Percentiles rank a stretch among this genome's conserved stretches.
Evolutionary conservation across 2,329 filamentous ascomycete genomes (phyloP).

Genomic region (Cladophialophora yegresii): DNA sequence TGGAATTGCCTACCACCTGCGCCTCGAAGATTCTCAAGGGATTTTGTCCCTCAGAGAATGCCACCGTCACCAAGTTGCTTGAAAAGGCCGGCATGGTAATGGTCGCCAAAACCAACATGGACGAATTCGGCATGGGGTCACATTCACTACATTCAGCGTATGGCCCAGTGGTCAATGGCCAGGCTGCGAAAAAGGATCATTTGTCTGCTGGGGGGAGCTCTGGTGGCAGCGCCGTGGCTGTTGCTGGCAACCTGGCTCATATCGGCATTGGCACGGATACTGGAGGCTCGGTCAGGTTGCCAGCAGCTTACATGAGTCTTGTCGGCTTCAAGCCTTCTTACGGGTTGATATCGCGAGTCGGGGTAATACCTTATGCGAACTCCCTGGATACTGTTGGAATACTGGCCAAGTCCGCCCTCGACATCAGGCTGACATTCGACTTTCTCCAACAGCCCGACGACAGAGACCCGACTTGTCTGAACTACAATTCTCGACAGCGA

Average conservation of each 20-base stretch:
- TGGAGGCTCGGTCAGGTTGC: constrained; percentile 82
- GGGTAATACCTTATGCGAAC: constrained; percentile 88
- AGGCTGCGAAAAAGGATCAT: constrained; percentile 48
- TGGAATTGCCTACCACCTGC: constrained; percentile 72
- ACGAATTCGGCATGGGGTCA: constrained; percentile 95
- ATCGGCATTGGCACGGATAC: constrained; percentile 89
- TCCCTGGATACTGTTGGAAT: constrained; percentile 89
- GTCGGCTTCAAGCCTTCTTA: constrained; percentile 92
- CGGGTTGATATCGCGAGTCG: constrained; percentile 79
- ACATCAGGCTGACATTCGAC: constrained; percentile 55
- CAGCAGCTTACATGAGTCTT: constrained; percentile 80
- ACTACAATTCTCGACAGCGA: constrained; percentile 54
- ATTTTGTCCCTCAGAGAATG: constrained; percentile 76
- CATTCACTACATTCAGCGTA: constrained; percentile 70
- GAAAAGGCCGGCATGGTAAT: constrained; percentile 63
- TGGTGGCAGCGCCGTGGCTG: constrained; percentile 86
- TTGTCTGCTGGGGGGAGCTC: constrained; percentile 85
- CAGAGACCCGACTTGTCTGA: constrained; percentile 74
- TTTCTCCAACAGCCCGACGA: constrained; percentile 58
- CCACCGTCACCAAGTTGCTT: constrained; percentile 74
- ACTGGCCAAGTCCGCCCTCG: constrained; percentile 59
- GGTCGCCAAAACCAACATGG: constrained; percentile 84
- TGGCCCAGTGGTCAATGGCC: constrained; percentile 57
- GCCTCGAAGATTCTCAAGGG: constrained; percentile 72
- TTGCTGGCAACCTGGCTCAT: constrained; percentile 45